Base-by-base conservation (phyloP, 2,329 filamentous ascomycete genomes). In the Graphilbum fragrans region DNA sequence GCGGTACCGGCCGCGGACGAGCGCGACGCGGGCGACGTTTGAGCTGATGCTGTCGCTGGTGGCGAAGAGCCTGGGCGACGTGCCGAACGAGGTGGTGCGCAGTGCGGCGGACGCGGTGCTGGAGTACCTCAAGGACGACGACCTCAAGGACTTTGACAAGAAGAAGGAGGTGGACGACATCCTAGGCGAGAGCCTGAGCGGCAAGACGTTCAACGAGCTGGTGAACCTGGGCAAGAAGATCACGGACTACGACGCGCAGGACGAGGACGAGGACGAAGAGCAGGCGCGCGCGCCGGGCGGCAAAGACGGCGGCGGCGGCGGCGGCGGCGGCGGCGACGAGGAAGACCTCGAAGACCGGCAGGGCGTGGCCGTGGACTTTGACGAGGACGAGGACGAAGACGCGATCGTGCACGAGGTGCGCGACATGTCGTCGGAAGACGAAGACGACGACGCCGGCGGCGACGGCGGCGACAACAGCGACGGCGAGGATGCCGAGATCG, bases 161-260 rank as follows among this genome's bases (percentile, higher is more conserved):
- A 98, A 98, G 69, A 94, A 88, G 63, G 87, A 95, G 58, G 78
- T 96, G 35, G 92, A 98, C 53, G 92, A 96, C 49, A 78, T 96
- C 45, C 62, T 98, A 34, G 92, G 90, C n/a, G 74, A 74, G 29
- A 78, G 79, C 1, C 75, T 95, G 67, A 80, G 72, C 38, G 76
- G 86, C 1, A 94, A 95, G 57, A 82, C 94, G 58, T 98, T 96
- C 66, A 96, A 96, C 57, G 90, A 96, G 64, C 66, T 98, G 50
- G 80, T 96, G 42, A 98, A 95, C 56, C 67, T 98, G 35, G 86
- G 88, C 49, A 98, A 98, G 68, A 98, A 98, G 65, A 94, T 98
- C 48, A 98, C 92, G 38, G 92, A 98, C 59, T 98, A 96, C 61
- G 85, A 96, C 61, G 85, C 85, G 32, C 87, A 96, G 58, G 90